phyloP scores from a whole-genome alignment of 768 basidiomycete genomes.

The Xanthoconium stramineum region DNA sequence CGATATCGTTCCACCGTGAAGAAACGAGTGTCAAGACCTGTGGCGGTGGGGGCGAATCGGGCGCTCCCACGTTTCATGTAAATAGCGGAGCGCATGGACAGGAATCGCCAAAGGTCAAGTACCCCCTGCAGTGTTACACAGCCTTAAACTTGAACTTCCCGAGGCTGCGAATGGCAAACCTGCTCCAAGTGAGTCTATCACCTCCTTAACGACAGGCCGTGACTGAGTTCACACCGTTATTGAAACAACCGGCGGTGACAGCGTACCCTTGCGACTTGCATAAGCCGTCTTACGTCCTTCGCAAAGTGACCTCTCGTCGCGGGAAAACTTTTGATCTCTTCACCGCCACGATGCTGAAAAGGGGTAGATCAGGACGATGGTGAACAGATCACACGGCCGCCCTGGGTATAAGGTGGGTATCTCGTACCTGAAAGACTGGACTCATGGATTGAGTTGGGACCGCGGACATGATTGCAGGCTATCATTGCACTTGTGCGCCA shows the following conservation, averaged over 20 bases:
- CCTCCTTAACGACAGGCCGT: not conserved
- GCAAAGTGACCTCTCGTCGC: slow-evolving; percentile 46
- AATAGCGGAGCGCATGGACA: not conserved
- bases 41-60: not conserved
- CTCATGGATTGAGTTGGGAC: not conserved
- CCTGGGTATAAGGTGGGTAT: slow-evolving; percentile 58
- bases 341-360: slow-evolving; percentile 40
- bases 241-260: not conserved
- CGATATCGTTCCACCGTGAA: not conserved
- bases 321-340: slow-evolving; percentile 80
- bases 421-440: not conserved
- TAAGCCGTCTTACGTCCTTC: not conserved
- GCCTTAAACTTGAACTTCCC: slow-evolving; percentile 45
- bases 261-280: not conserved
- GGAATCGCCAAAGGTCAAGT: not conserved
- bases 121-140: not conserved
- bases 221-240: not conserved
- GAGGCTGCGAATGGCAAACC: slow-evolving; percentile 51
- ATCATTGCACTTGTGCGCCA: slow-evolving; percentile 62
- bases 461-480: slow-evolving; percentile 40
- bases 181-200: slow-evolving; percentile 46
- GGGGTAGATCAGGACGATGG: slow-evolving; percentile 34
- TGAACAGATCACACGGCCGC: slow-evolving; percentile 53
- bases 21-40: not conserved
- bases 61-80: not conserved